A percentile compares a stretch with the other conserved stretches of the same genome.
These are phyloP conservation scores for Boletus austroedulis DNA, from an alignment of 1,284 basidiomycete genomes.

Conservation along the genomic window DNA sequence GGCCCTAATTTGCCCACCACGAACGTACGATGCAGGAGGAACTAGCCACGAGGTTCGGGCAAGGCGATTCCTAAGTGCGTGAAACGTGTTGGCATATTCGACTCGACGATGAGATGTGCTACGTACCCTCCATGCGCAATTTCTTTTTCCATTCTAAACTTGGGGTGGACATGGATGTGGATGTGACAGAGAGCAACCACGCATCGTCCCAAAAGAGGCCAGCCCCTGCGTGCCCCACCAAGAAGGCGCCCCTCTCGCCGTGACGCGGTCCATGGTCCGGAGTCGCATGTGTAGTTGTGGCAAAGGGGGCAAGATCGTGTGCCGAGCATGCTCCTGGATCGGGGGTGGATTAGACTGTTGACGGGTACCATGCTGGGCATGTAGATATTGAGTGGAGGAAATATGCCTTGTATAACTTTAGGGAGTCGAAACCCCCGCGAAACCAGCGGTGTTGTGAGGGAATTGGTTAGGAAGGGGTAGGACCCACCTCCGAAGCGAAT, in stretches of 20 bases:
- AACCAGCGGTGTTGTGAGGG: slow-evolving; percentile 11
- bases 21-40: slow-evolving; percentile 19
- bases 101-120: neutral
- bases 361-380: slow-evolving; percentile 20
- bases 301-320: slow-evolving; percentile 27
- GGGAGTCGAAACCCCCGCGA: slow-evolving; percentile 24
- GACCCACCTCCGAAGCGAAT: slow-evolving; percentile 27
- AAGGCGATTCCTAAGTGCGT: neutral
- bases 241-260: slow-evolving; percentile 21
- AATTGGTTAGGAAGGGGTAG: neutral
- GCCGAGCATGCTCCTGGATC: slow-evolving; percentile 30
- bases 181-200: slow-evolving; percentile 16
- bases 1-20: slow-evolving; percentile 19
- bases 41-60: slow-evolving; percentile 27
- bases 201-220: slow-evolving; percentile 28
- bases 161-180: neutral
- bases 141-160: slow-evolving; percentile 24
- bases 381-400: slow-evolving; percentile 33
- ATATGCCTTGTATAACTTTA: slow-evolving; percentile 1
- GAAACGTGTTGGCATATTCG: neutral
- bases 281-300: neutral
- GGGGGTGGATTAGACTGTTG: slow-evolving; percentile 16
- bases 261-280: slow-evolving; percentile 9
- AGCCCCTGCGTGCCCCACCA: slow-evolving; percentile 26
- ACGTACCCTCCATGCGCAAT: slow-evolving; percentile 13